Evolutionary conservation across 768 basidiomycete genomes (phyloP).

Genomic region (Boletus coccyginus): DNA sequence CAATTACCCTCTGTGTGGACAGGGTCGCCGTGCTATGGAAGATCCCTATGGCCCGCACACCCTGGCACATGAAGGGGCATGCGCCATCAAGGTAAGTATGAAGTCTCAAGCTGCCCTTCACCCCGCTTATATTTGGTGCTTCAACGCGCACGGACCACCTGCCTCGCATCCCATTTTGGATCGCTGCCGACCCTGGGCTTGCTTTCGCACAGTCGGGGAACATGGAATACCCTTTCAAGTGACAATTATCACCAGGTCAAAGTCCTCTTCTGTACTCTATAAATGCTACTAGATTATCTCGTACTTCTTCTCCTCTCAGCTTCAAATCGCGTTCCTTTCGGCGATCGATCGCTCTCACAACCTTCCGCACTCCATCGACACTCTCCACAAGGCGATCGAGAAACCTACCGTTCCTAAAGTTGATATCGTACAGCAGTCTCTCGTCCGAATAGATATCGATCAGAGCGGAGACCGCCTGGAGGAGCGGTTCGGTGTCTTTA

Average conservation of each 20-base stretch:
- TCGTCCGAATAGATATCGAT: slow-evolving; percentile 96
- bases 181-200: too few species aligned
- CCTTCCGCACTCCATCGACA: slow-evolving; percentile 60
- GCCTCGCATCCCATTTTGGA: not conserved
- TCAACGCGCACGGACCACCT: slow-evolving; percentile 30
- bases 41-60: slow-evolving; percentile 50
- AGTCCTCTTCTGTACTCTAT: slow-evolving; percentile 68
- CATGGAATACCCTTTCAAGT: not conserved
- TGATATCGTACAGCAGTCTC: slow-evolving; percentile 69
- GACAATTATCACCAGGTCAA: slow-evolving; percentile 20
- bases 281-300: slow-evolving; percentile 74
- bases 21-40: slow-evolving; percentile 73
- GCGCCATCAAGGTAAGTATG: slow-evolving; percentile 37
- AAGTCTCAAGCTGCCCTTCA: not conserved
- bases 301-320: slow-evolving; percentile 69
- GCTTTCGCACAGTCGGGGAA: too few species aligned
- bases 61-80: slow-evolving; percentile 21
- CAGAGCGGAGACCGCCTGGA: slow-evolving; percentile 78
- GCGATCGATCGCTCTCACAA: slow-evolving; percentile 62
- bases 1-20: slow-evolving; percentile 56
- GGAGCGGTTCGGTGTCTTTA: slow-evolving; percentile 60
- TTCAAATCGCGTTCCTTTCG: slow-evolving; percentile 64
- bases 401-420: slow-evolving; percentile 66
- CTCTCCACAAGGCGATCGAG: slow-evolving; percentile 54
- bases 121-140: slow-evolving; percentile 29